Base-by-base conservation (phyloP, 257 asterid species). In the Nyctanthes arbortristis region DNA sequence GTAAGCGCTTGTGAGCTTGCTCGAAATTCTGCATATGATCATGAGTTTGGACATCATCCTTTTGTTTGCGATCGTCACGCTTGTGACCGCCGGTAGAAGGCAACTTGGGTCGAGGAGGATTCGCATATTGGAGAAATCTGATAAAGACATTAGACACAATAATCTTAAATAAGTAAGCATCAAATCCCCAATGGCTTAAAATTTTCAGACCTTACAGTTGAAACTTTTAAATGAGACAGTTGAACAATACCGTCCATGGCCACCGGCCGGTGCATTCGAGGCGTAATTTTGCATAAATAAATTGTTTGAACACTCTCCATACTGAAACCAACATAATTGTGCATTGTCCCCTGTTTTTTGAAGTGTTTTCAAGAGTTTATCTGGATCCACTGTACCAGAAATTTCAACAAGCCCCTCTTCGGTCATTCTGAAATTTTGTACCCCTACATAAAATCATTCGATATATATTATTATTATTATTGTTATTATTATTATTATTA, bases 231-330 rank as follows among this genome's bases (percentile, higher is more conserved):
- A 14, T 4, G 25, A 45, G 25, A 16, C 5, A 1, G 22, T n/a
- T 45, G 24, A n/a, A 16, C 14, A 2, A 45, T 45, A 45, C 55
- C 55, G 25, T 45, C 55, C 55, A n/a, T 45, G n/a, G 55, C 55
- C 35, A 10, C 4, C 18, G 35, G 60, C 1, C 7, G n/a, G 34
- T 54, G 24, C 39, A 68, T 55, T 34, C 39, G 36, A 4, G 8
- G 36, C 22, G 20, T 54, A 45, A 24, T 33, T 4, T 4, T 78
- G 77, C 55, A 76, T 34, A 80, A 68, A 80, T n/a, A 83, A 65
- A 49, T 80, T 80, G 76, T 67, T 78, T 12, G 82, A 73, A 67
- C 88, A 83, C 61, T 78, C 77, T 9, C 85, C 88, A 43, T 66
- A 80, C 73, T 80, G 84, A 7, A 80, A 59, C 81, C 80, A 79